Conservation (phyloP, 164 flowering plant genomes). For the Tetrastigma voinierianum region DNA sequence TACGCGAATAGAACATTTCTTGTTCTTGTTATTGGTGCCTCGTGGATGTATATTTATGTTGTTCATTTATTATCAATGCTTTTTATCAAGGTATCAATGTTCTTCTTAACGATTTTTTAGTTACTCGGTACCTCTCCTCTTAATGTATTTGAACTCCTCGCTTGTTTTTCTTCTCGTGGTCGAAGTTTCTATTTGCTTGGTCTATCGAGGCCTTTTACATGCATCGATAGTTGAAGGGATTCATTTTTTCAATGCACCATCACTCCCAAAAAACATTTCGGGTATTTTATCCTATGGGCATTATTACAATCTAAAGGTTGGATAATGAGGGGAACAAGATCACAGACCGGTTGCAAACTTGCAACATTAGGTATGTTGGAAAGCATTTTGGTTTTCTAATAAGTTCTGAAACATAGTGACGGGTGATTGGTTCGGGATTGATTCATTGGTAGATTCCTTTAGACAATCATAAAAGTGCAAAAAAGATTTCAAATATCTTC, state of each 20-base stretch:
- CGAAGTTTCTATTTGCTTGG: not conserved
- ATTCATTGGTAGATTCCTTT: not conserved
- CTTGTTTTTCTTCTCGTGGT: not conserved
- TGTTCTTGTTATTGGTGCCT: no score
- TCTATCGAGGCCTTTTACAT: not conserved
- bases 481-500: not conserved
- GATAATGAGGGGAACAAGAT: no score
- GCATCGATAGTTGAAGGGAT: not conserved
- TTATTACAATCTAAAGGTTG: not conserved
- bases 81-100: not conserved
- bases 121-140: no score
- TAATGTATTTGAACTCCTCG: no score
- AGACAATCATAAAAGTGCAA: not conserved
- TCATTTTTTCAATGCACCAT: not conserved
- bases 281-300: not conserved
- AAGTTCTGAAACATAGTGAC: not conserved
- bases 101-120: not conserved
- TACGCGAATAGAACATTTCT: no score
- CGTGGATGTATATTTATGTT: not conserved
- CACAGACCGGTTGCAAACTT: no score
- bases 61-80: not conserved
- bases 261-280: not conserved
- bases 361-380: not conserved
- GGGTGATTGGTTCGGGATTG: not conserved
- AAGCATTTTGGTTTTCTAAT: not conserved